Percentiles rank a stretch among this genome's conserved stretches.
Conservation (phyloP, 352 stramenopile species). For the Globisporangium okanoganense region DNA sequence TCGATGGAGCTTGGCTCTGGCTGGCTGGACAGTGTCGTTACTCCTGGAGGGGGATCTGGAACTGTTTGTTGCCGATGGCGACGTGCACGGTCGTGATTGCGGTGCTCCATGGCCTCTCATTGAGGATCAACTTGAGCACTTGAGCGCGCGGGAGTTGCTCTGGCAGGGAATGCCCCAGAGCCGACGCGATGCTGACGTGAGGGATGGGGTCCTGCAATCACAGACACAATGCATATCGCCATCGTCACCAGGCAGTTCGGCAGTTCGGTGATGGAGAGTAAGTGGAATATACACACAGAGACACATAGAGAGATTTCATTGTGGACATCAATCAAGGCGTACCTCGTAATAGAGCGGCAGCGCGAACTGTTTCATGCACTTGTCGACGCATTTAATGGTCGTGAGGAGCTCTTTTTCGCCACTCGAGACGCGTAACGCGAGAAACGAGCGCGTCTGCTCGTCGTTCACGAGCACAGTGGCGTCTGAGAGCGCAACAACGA, state of each 20-base stretch:
- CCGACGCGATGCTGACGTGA: constrained; percentile 77
- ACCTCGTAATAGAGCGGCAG: constrained; percentile 67
- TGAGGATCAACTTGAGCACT: constrained; percentile 20
- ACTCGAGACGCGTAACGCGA: constrained; percentile 44
- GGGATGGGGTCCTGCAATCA: constrained; percentile 63
- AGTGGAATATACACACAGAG: not conserved
- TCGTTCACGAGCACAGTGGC: constrained; percentile 65
- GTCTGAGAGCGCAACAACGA: constrained; percentile 34
- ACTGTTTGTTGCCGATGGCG: constrained; percentile 84
- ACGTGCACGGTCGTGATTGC: constrained; percentile 46
- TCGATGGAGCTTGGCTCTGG: not conserved
- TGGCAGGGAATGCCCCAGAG: constrained; percentile 43
- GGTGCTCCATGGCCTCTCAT: constrained; percentile 13
- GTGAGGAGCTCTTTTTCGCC: constrained; percentile 32
- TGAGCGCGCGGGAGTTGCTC: constrained; percentile 33
- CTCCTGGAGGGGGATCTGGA: constrained; percentile 57
- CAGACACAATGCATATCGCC: constrained; percentile 7
- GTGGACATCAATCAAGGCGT: not conserved
- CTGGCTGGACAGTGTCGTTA: not conserved
- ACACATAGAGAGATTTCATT: not conserved
- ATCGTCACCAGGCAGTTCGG: constrained; percentile 41
- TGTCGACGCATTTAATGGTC: constrained; percentile 54
- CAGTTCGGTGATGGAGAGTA: constrained; percentile 15
- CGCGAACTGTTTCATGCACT: constrained; percentile 48
- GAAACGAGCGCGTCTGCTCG: constrained; percentile 69